Base-by-base conservation (phyloP, 352 stramenopile genomes). In the Pythium rhizo-oryzae region DNA sequence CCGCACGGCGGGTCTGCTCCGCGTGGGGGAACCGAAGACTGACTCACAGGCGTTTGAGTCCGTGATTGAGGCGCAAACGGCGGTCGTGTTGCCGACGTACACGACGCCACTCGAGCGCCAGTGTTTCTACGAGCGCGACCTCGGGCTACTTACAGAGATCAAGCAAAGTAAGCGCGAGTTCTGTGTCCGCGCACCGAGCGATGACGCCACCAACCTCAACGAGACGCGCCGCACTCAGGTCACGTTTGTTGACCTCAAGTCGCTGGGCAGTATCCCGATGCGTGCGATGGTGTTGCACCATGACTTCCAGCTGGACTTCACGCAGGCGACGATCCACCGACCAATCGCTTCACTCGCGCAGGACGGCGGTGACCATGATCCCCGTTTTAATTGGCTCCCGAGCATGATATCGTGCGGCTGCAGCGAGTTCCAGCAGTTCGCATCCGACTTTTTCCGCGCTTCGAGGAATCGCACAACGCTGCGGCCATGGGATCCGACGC, bases 221-320 rank as follows among this genome's bases (percentile, higher is more conserved):
- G 19, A 33, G 51, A 49, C 49, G 2, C 18, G 51, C 2, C 60
- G 60, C 0, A 67, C 60, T 1, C 16, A 57, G 2, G 58, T 71
- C 4, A 78, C 75, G 1, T 73, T 77, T 21, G 77, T 74, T 37
- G 24, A 65, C 18, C 68, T 59, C 5, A 39, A 58, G 25, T 70
- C 72, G 15, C 66, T 64, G 4, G 58, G 58, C 3, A 59, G 19
- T 47, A 33, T 63, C 19, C 16, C 54, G 0, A 62, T 88, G 19
- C 56, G 47, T 0, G 71, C 62, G 16, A 72, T 77, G 28, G 69
- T 75, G 18, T 81, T 89, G 50, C 47, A 66, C 19, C 62, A 76
- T 37, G 81, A 89, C 46, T 59, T 92, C 6, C 74, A 74, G 60
- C 41, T 92, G 23, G 80, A 92, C 59, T 61, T 92, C 15, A 41